Evolutionary conservation across 192 early-diverging fungal genomes (phyloP), one percentile per base, ranked within the genome.

Genomic region (Paraglomus occultum): DNA sequence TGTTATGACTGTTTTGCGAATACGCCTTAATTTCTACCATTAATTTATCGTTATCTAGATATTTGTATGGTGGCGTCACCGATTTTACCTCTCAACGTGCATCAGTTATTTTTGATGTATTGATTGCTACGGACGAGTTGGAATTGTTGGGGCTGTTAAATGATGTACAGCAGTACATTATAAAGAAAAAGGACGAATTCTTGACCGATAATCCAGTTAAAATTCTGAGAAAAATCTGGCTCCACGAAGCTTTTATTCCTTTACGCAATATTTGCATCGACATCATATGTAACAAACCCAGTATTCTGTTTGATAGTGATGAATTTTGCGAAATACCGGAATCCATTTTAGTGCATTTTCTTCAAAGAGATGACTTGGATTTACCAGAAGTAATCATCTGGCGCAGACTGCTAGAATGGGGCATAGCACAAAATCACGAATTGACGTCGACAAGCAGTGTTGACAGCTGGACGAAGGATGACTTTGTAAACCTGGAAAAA

Each of bases 401-500:
- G 54, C 12, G 39, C 17, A 31, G 7, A 8, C 22, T 57, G 18
- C 39, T 57, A 57, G 20, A 57, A 6, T 57, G 54, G 54, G 54
- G 54, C 12, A 20, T 57, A 38, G 7, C 22, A 22, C 54, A 57
- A 57, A 31, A 38, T 23, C 8, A 20, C 22, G 39, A 5, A n/a
- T 38, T 38, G 9, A 38, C 39, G 14, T 15, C 22, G 12, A 20
- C 6, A 0, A 12, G 1, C 9, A 57, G 10, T 1, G 1, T 20
- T 5, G 17, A 20, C 1, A 15, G 20, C 15, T 57, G 54, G 54
- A 10, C 2, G 20, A 22, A 6, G 2, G 54, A 57, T 38, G 54
- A 57, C 20, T 57, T 57, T 20, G 15, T 57, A 14, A 38, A 20
- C 11, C 54, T 57, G 22, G 54, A 57, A 57, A n/a, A 22, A 38